Evolutionary conservation across 1,284 basidiomycete species (phyloP), one percentile per base, ranked within the genome.

Genomic region (Tilletia caries): DNA sequence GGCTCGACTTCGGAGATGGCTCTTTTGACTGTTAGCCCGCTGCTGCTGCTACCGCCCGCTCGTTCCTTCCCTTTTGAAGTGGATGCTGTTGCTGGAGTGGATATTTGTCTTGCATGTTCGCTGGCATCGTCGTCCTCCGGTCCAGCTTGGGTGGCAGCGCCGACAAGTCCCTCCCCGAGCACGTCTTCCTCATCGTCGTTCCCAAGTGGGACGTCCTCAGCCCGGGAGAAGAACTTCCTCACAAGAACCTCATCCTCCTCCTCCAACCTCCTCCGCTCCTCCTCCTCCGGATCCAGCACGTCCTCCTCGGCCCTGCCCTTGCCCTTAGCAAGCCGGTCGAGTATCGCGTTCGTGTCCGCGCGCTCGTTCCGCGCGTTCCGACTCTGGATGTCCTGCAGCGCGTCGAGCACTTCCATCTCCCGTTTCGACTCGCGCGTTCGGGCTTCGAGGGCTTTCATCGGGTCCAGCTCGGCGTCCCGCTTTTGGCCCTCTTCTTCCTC

Each of bases 351-450:
- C 1, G 77, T 66, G 60, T 81, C 78, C 27, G 81, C 78, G 33
- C 92, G 87, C 80, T 98, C 95, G 71, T 94, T 89, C 62, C 95
- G 87, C 0, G 96, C 93, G 83, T 98, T 99, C 46, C 92, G 87
- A 6, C 92, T 91, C 73, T 93, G 88, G 73, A 98, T 92, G 80
- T 98, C 95, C 80, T 97, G 93, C 69, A 99, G 85, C 29, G 93
- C 93, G 84, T 99, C 95, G 76, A 98, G 87, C 69, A 96, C 91
- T 80, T 98, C 96, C 95, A 99, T 99, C 85, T 98, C 96, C 69
- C 95, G 88, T 84, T 95, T 93, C 43, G 91, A 92, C 84, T 95
- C 92, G 65, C 90, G 87, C 64, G 93, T 95, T 67, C 92, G 89
- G 81, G 92, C 92, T 86, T 98, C 96, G 34, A 99, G 87, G 34